phyloP scores from a whole-genome alignment of 495 filamentous ascomycete genomes.

The Penicillium cinerascens region DNA sequence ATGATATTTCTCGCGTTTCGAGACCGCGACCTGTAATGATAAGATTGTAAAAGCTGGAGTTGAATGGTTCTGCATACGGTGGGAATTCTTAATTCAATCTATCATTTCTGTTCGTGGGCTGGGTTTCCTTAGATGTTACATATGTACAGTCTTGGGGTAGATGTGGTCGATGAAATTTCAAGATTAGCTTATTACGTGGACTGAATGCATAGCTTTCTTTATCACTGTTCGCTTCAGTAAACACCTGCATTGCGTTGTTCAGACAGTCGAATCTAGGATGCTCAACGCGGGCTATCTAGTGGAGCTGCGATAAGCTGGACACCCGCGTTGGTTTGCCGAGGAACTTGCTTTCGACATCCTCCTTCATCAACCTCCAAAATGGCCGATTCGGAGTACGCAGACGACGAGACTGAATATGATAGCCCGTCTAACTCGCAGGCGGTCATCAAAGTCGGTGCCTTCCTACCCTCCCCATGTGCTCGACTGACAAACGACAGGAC shows the following conservation, averaged over 20 bases:
- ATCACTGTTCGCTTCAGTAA: too few relatives aligned
- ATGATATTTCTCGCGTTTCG: slow-evolving; percentile 30
- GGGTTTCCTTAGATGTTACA: background rate
- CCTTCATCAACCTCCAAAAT: slow-evolving; percentile 11
- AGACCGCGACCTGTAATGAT: slow-evolving; percentile 35
- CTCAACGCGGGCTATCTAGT: background rate
- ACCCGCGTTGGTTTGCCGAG: background rate
- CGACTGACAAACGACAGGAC: slow-evolving; percentile 26
- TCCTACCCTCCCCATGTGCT: background rate
- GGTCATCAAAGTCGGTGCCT: slow-evolving; percentile 10
- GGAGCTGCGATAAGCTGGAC: slow-evolving; percentile 2
- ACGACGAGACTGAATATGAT: slow-evolving; percentile 26
- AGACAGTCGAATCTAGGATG: too few relatives aligned
- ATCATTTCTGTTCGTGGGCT: slow-evolving; percentile 7
- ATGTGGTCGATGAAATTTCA: background rate
- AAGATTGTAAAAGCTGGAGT: slow-evolving; percentile 40
- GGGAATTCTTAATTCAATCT: slow-evolving; percentile 22
- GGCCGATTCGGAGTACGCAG: slow-evolving; percentile 28
- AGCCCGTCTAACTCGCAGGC: slow-evolving; percentile 9
- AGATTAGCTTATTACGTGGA: too few relatives aligned
- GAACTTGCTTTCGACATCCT: slow-evolving; percentile 12
- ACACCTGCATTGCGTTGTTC: too few relatives aligned
- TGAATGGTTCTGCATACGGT: slow-evolving; percentile 24
- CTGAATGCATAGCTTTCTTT: too few relatives aligned
- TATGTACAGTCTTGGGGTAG: background rate